A percentile compares a stretch with the other conserved stretches of the same genome.
Evolutionary conservation across 108 stramenopile species (phyloP).

Genomic region (Conticribra weissflogii): DNA sequence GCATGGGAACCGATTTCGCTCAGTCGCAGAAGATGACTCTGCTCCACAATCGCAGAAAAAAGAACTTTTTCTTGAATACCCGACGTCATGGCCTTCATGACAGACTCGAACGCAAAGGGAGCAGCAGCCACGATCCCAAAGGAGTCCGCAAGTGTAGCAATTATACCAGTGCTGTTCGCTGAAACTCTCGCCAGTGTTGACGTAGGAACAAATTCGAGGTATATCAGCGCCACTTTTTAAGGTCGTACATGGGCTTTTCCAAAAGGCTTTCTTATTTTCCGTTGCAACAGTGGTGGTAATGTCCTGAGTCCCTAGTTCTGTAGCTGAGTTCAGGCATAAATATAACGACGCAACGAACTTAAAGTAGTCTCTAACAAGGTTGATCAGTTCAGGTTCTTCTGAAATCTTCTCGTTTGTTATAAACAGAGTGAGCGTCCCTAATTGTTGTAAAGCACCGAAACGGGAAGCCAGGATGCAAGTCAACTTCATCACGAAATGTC

Average conservation of each 20-base stretch:
- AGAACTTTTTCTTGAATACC: conserved; percentile 75
- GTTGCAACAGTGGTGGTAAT: not conserved
- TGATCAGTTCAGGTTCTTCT: conserved; percentile 1
- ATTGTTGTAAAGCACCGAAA: conserved; percentile 28
- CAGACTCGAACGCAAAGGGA: conserved; percentile 79
- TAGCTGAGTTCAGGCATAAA: conserved; percentile 4
- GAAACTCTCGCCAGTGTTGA: conserved; percentile 71
- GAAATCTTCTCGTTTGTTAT: not conserved
- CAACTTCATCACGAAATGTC: conserved; percentile 20
- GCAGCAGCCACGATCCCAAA: conserved; percentile 86
- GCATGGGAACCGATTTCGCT: conserved; percentile 58
- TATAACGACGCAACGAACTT: conserved; percentile 24
- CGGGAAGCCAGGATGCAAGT: conserved; percentile 39
- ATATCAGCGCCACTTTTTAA: conserved; percentile 24
- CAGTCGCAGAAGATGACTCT: conserved; percentile 48
- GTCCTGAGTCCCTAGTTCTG: not conserved
- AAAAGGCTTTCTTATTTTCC: not conserved
- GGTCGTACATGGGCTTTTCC: conserved; percentile 2
- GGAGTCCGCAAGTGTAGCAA: conserved; percentile 81
- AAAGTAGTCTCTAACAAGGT: conserved; percentile 23
- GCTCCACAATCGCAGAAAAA: conserved; percentile 94
- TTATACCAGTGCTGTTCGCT: conserved; percentile 88
- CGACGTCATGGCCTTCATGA: conserved; percentile 85
- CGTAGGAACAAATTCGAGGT: conserved; percentile 69
- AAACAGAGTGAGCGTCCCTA: conserved; percentile 21